A percentile compares a stretch with the other conserved stretches of the same genome.
Conservation (phyloP, 495 filamentous ascomycete genomes). For the Staphylotrichum tortipilum region DNA sequence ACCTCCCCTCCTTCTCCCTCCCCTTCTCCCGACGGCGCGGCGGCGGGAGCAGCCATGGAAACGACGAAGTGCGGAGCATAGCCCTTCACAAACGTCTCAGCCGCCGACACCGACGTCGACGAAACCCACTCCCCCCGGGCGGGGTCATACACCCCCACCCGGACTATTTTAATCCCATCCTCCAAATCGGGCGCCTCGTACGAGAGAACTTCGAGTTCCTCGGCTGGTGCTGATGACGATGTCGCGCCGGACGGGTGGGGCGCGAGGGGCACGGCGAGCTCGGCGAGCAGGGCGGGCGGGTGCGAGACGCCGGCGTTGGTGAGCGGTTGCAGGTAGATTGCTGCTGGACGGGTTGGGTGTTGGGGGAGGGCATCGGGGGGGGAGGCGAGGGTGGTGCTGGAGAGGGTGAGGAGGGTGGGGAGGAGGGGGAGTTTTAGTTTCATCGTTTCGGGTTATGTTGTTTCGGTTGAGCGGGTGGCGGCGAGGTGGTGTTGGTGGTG, state of each 20-base stretch:
- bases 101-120: slow-evolving; percentile 39
- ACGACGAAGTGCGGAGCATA: slow-evolving; percentile 43
- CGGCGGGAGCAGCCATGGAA: no score
- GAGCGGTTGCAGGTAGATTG: slow-evolving; percentile 41
- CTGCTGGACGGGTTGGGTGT: slow-evolving; percentile 18
- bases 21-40: slow-evolving; percentile 26
- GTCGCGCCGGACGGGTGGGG: no score
- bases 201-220: slow-evolving; percentile 27
- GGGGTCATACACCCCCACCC: slow-evolving; percentile 42
- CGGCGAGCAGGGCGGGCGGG: slow-evolving; percentile 36
- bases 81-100: slow-evolving; percentile 45
- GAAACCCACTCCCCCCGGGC: slow-evolving; percentile 33
- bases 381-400: slow-evolving; percentile 8
- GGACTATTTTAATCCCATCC: slow-evolving; percentile 29
- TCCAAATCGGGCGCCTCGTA: slow-evolving; percentile 43
- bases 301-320: slow-evolving; percentile 17
- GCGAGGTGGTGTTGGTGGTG: background rate
- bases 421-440: slow-evolving; percentile 9
- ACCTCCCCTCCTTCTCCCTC: slow-evolving; percentile 23
- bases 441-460: no score
- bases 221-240: no score
- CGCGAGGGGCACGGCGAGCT: slow-evolving; percentile 30
- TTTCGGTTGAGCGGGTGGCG: background rate
- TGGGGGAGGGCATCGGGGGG: background rate
- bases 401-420: slow-evolving; percentile 23